phyloP scores from a whole-genome alignment of 768 basidiomycete species.

The Naganishia vaughanmartiniae region DNA sequence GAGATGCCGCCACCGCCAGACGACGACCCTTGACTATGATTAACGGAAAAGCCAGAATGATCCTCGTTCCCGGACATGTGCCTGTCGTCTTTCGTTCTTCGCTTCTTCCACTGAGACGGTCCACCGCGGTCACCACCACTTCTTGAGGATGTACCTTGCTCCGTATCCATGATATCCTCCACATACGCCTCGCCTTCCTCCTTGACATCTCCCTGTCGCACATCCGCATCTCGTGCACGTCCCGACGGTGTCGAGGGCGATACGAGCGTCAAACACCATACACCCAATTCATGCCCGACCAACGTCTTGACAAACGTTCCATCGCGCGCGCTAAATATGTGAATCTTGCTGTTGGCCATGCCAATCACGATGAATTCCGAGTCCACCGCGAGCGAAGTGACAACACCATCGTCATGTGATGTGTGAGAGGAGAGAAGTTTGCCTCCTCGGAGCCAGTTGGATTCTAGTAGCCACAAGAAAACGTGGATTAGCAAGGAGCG shows the following conservation, averaged over 20 bases:
- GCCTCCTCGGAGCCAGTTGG: constrained; percentile 77
- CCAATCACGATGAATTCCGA: constrained; percentile 80
- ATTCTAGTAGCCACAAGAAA: constrained; percentile 56
- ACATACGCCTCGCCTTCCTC: constrained; percentile 7
- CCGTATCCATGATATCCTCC: not conserved
- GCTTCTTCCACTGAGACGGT: constrained; percentile 8
- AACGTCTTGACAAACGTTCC: constrained; percentile 75
- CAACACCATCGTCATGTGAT: constrained; percentile 62
- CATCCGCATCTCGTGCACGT: constrained; percentile 54
- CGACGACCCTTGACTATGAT: not conserved
- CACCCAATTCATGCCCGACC: constrained; percentile 80
- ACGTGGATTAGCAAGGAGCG: not conserved
- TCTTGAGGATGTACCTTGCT: not conserved
- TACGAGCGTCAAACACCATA: constrained; percentile 85
- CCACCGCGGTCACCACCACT: not conserved
- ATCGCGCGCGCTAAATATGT: constrained; percentile 75
- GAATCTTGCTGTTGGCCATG: constrained; percentile 77
- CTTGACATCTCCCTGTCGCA: not conserved
- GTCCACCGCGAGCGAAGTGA: constrained; percentile 84
- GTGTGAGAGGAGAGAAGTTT: constrained; percentile 65
- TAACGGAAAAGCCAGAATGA: not conserved
- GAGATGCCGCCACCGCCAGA: not conserved
- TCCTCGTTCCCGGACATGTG: not conserved
- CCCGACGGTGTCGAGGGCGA: constrained; percentile 59
- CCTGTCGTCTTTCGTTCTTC: not conserved